Base-by-base conservation (phyloP, 2,329 filamentous ascomycete genomes). In the Truncatella angustata region DNA sequence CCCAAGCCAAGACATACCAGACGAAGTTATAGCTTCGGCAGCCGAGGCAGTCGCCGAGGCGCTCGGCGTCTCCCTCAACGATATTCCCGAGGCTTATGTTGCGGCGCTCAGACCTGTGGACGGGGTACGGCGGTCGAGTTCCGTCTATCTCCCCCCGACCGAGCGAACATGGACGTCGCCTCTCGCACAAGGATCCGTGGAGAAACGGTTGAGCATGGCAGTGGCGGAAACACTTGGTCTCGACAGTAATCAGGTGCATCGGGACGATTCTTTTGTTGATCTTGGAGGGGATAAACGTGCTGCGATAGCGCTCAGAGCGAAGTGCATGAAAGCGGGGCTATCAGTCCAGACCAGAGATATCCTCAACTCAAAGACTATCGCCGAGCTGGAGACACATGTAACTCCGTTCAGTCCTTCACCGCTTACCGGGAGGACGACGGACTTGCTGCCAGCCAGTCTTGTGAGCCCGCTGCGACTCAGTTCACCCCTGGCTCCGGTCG, bases 251-350 rank as follows among this genome's bases (percentile, higher is more conserved):
- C 56, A 62, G 1, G 64, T 76, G 12, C 60, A 65, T 12, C 59
- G 71, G 5, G 66, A 71, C 51, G 70, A 73, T 53, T 78, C 75
- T 11, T 77, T 78, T 49, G 56, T 59, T 40, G 74, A 78, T 21
- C 61, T 77, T 7, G 75, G 76, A 32, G 72, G 75, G 44, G 65
- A 71, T 54, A 64, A 67, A 24, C 59, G 64, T 18, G 59, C 65
- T n/a, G 73, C 71, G 9, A 58, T 54, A 21, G 62, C 65, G 12
- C 58, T 74, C 11, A 60, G 65, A 30, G 63, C 60, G 34, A 63
- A 56, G n/a, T 74, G 70, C 51, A 62, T 69, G 60, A 60, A 59
- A 42, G 60, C 66, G n/a, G 70, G 70, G 24, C 60, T 73, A 43
- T 60, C 62, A 3, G 58, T 73, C 4, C 66, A 62, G 34, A 63